Evolutionary conservation across 139 green algal genomes (phyloP), one percentile per base, ranked within the genome.

Genomic region (Chlamydomonas sp.): DNA sequence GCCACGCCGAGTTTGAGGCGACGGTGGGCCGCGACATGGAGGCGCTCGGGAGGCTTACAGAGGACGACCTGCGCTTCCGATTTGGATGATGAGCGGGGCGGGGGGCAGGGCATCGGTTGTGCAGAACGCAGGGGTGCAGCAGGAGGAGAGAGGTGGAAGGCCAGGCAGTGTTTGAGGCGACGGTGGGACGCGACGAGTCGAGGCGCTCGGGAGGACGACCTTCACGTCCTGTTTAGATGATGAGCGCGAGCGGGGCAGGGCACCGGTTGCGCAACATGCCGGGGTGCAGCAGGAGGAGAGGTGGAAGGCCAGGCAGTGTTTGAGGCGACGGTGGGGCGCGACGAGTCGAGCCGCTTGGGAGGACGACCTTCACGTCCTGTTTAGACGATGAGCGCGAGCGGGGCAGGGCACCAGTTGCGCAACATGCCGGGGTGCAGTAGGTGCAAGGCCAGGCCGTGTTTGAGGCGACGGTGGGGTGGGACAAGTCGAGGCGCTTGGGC

Each of bases 91-190:
- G 29, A 47, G 26, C 4, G 5, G 35, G 35, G 6, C 8, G 30
- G 43, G 13, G 16, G 43, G n/a, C n/a, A n/a, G n/a, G n/a, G n/a
- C n/a, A n/a, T n/a, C n/a, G n/a, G n/a, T n/a, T n/a, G n/a, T n/a
- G 86, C 67, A 93, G 83, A 61, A 93, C 96, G 33, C 91, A 97
- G 85, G 92, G 96, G 84, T 81, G 92, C 71, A 96, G 97, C 69
- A 71, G 97, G 13, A 95, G 95, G 83, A 79, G 97, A 68, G 90
- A 81, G 79, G 87, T 93, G 70, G 92, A 96, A 81, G 94, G 94
- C 84, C 85, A 88, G 73, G 75, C 90, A 1, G 79, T 96, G 31
- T 96, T 97, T 77, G 87, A 96, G 74, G 89, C 83, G 29, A 96
- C 90, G 0, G 89, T 98, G 24, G 92, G 91, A 20, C 73, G 82